Evolutionary conservation across 2,329 filamentous ascomycete genomes (phyloP).

Genomic region (Fusarium sororula): DNA sequence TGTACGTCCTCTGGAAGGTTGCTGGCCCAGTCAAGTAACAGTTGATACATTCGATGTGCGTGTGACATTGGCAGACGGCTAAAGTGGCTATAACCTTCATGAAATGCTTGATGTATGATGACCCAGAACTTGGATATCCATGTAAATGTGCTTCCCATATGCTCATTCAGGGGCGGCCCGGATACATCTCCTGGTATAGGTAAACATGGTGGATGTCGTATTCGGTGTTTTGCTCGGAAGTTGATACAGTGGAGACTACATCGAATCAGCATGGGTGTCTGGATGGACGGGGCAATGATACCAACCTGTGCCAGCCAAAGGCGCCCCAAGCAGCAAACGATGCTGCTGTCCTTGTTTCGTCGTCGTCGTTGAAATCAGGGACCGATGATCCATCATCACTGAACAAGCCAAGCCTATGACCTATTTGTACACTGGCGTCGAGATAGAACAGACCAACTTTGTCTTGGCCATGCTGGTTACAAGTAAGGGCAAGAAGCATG

Average conservation of each 20-base stretch:
- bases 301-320: constrained; percentile 18
- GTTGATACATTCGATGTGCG: not conserved
- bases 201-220: not conserved
- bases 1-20: not conserved
- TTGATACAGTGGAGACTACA: not conserved
- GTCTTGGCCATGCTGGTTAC: constrained; percentile 5
- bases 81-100: not conserved
- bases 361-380: not conserved
- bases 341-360: not conserved
- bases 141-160: constrained; percentile 8
- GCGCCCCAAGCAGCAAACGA: constrained; percentile 8
- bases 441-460: not conserved
- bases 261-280: accelerated
- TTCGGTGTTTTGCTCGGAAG: not conserved
- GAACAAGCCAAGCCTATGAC: not conserved
- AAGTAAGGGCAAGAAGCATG: constrained; percentile 1
- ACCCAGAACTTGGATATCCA: constrained; percentile 18
- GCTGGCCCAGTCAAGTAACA: not conserved
- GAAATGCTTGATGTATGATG: not conserved
- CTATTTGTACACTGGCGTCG: not conserved
- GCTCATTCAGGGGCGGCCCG: not conserved
- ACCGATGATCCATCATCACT: not conserved
- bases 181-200: constrained; percentile 11
- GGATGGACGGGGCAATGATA: accelerated
- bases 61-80: not conserved